Conservation (phyloP, 305 asterid species). For the Fraxinus albicans region DNA sequence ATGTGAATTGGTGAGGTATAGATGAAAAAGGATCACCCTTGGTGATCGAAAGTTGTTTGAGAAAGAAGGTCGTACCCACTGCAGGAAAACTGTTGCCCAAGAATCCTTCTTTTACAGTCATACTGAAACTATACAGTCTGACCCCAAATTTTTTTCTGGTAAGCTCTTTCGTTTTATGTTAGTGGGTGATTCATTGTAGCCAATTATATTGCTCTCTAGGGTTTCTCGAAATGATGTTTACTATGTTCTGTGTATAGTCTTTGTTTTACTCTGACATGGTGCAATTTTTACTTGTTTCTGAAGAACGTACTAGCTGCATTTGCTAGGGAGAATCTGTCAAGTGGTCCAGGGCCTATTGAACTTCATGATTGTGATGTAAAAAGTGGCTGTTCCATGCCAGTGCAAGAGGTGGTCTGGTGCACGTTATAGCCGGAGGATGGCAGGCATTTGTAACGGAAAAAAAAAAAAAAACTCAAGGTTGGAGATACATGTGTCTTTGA, state of each 20-base stretch:
- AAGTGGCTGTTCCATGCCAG: constrained; percentile 10
- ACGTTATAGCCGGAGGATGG: constrained; percentile 18
- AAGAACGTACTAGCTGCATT: constrained; percentile 16
- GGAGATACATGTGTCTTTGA: constrained; percentile 29
- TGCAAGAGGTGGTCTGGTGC: background rate
- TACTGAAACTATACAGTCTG: constrained; percentile 4
- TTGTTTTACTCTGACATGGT: background rate
- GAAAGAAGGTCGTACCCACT: background rate
- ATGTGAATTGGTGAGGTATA: background rate
- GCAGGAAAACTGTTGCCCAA: background rate
- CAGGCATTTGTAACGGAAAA: background rate
- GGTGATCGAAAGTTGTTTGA: background rate
- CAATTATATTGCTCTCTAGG: background rate
- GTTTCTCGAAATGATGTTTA: no score
- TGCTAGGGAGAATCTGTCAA: background rate
- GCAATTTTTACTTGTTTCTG: background rate
- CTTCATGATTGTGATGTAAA: constrained; percentile 21
- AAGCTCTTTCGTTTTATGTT: constrained; percentile 6
- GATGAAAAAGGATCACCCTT: background rate
- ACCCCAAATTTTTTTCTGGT: background rate
- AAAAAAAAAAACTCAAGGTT: background rate
- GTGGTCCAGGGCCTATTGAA: background rate
- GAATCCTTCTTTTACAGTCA: constrained; percentile 20
- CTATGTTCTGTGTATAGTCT: no score
- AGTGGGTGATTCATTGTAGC: background rate